A percentile compares a stretch with the other conserved stretches of the same genome.
Evolutionary conservation across 2,329 filamentous ascomycete species (phyloP).

Genomic region (Apiospora arundinis): DNA sequence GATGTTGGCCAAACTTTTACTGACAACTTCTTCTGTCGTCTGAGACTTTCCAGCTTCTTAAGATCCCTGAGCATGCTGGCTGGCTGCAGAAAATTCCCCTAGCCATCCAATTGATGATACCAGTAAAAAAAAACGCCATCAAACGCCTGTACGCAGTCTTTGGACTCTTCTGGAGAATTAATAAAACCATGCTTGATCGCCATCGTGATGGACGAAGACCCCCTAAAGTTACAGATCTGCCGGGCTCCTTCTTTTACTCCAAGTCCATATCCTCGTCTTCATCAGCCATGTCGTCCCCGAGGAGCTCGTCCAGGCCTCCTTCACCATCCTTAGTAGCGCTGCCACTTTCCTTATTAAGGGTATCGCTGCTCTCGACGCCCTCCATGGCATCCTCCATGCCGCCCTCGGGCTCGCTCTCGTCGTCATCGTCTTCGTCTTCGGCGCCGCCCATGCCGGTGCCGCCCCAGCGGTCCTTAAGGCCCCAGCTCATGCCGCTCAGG

Average conservation of each 20-base stretch:
- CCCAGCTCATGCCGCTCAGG: constrained; percentile 70
- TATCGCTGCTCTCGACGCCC: constrained; percentile 47
- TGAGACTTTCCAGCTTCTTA: neutral
- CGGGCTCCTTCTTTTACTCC: constrained; percentile 32
- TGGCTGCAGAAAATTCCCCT: neutral
- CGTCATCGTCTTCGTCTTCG: constrained; percentile 47
- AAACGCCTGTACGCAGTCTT: constrained; percentile 15
- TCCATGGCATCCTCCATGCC: constrained; percentile 62
- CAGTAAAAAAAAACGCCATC: constrained; percentile 18
- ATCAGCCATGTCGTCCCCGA: constrained; percentile 59
- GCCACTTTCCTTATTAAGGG: constrained; percentile 43
- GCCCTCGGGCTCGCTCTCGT: constrained; percentile 50
- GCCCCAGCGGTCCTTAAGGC: constrained; percentile 65
- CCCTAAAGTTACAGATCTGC: neutral
- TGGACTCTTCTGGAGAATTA: neutral
- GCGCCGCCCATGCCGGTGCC: constrained; percentile 42
- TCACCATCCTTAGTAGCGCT: constrained; percentile 54
- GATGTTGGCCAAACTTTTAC: neutral
- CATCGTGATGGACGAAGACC: neutral
- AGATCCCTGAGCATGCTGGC: neutral
- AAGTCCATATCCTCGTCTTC: constrained; percentile 61
- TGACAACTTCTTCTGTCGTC: neutral
- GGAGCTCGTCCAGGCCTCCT: constrained; percentile 60
- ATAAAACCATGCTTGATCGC: neutral
- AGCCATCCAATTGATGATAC: neutral